Conservation (phyloP, 129 eudicot species). For the Flaveria bidentis region DNA sequence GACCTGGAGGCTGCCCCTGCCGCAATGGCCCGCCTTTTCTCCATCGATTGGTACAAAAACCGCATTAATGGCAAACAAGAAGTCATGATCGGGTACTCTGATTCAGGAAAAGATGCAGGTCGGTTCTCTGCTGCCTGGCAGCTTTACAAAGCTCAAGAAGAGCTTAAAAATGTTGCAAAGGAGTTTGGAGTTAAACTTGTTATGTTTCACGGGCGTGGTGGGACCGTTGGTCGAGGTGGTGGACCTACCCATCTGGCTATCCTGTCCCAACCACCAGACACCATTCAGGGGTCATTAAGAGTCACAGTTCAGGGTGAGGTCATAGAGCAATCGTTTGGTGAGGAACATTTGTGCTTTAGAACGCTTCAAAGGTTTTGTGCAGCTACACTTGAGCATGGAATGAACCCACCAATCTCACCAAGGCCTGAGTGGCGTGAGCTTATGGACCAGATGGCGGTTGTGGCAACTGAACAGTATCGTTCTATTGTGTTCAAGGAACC, state of each 20-base stretch:
- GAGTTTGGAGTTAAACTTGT: constrained; percentile 78
- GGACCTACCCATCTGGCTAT: constrained; percentile 98
- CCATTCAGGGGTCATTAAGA: constrained; percentile 84
- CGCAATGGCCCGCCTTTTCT: constrained; percentile 90
- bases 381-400: constrained; percentile 97
- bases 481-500: constrained; percentile 75
- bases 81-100: constrained; percentile 98
- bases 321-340: constrained; percentile 96
- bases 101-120: constrained; percentile 97
- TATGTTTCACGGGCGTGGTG: constrained; percentile 99
- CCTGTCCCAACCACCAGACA: constrained; percentile 94
- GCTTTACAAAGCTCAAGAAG: constrained; percentile 95
- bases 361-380: constrained; percentile 96
- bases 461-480: constrained; percentile 85
- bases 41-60: constrained; percentile 87
- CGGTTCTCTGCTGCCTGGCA: constrained; percentile 96
- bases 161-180: constrained; percentile 85
- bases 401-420: constrained; percentile 92
- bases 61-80: constrained; percentile 96
- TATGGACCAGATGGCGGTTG: constrained; percentile 81
- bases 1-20: constrained; percentile 97
- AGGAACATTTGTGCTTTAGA: constrained; percentile 91
- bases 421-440: constrained; percentile 94
- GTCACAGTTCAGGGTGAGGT: constrained; percentile 99
- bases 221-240: constrained; percentile 98